Evolutionary conservation across 306 rosid genomes (phyloP).

Genomic region (Quillaja saponaria): DNA sequence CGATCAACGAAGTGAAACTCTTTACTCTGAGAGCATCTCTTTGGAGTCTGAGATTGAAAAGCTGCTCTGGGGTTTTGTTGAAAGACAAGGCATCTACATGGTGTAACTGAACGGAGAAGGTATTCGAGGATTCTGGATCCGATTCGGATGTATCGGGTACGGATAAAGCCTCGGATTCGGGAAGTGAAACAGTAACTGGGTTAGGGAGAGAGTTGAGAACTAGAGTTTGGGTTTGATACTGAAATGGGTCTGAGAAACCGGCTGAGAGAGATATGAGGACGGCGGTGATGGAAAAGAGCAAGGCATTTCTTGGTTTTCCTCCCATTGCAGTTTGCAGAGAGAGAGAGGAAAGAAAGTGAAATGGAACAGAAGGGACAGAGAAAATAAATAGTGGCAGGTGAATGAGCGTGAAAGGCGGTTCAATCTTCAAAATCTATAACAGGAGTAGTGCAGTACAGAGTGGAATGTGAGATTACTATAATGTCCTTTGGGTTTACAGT

Average conservation of each 20-base stretch:
- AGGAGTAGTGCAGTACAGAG: too few relatives aligned
- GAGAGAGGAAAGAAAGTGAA: not conserved
- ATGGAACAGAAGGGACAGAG: not conserved
- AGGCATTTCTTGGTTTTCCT: constrained; percentile 10
- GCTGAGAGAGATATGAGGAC: constrained; percentile 36
- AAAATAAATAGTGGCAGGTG: constrained; percentile 11
- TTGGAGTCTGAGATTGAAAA: constrained; percentile 63
- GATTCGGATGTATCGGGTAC: constrained; percentile 14
- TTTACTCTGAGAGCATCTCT: constrained; percentile 65
- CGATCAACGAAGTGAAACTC: constrained; percentile 26
- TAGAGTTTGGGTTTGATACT: constrained; percentile 52
- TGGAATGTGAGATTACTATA: too few relatives aligned
- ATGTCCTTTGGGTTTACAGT: too few relatives aligned
- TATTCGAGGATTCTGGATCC: constrained; percentile 13
- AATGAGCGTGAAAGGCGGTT: constrained; percentile 2
- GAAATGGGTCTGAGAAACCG: constrained; percentile 26
- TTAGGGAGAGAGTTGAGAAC: constrained; percentile 46
- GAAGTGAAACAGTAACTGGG: constrained; percentile 49
- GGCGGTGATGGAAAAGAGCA: constrained; percentile 35
- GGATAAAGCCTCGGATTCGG: constrained; percentile 29
- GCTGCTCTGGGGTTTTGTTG: constrained; percentile 58
- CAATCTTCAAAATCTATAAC: too few relatives aligned
- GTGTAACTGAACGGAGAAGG: constrained; percentile 51
- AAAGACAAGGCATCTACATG: constrained; percentile 65
- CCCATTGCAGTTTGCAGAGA: constrained; percentile 41